Percentiles rank a stretch among this genome's conserved stretches.
Conservation (phyloP, 2,329 filamentous ascomycete species). For the Penicillium oxalicum region DNA sequence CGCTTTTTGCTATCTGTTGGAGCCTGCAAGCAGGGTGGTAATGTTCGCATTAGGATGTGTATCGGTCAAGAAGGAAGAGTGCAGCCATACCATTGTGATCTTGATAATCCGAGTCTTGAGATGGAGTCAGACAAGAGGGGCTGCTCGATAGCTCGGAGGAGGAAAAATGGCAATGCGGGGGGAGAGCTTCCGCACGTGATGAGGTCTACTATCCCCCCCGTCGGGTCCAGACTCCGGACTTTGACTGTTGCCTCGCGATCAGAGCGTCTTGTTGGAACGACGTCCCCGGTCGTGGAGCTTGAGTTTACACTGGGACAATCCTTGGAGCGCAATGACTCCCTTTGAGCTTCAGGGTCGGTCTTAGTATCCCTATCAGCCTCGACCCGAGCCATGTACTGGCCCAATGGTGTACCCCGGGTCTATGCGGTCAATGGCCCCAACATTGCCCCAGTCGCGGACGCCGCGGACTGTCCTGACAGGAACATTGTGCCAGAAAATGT, state of each 20-base stretch:
- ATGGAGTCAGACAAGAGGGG: neutral
- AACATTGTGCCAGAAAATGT: slow-evolving; percentile 16
- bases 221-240: slow-evolving; percentile 1
- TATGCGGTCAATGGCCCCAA: slow-evolving; percentile 44
- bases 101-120: neutral
- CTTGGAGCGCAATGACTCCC: slow-evolving; percentile 34
- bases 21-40: slow-evolving; percentile 23
- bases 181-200: slow-evolving; percentile 20
- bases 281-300: neutral
- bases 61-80: neutral
- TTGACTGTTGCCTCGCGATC: neutral
- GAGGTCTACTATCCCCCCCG: slow-evolving; percentile 18
- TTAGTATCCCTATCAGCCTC: slow-evolving; percentile 22
- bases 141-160: slow-evolving; percentile 6
- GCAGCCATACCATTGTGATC: slow-evolving; percentile 17
- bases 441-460: slow-evolving; percentile 26
- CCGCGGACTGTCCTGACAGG: slow-evolving; percentile 20
- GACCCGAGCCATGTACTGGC: slow-evolving; percentile 44
- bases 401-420: slow-evolving; percentile 45
- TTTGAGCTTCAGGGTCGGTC: slow-evolving; percentile 27
- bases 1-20: slow-evolving; percentile 63
- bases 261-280: neutral
- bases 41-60: neutral
- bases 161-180: slow-evolving; percentile 20
- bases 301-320: neutral